Base-by-base conservation (phyloP, 257 asterid species). In the Perilla frutescens region DNA sequence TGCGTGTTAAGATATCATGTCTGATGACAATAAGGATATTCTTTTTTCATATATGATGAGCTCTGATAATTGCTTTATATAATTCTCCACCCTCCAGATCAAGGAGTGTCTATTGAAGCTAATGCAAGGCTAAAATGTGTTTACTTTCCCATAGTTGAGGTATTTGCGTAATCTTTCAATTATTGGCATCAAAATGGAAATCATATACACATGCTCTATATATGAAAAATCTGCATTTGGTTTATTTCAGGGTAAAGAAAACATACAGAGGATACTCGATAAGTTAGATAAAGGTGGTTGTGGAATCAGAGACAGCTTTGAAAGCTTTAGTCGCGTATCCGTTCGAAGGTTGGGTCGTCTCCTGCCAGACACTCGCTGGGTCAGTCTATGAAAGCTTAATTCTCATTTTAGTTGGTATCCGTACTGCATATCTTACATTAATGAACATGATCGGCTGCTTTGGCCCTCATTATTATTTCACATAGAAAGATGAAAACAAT, bases 341-440 rank as follows among this genome's bases (percentile, higher is more conserved):
- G 76, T 91, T 34, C 82, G 97, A 49, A 80, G 97, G 77, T 69
- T 91, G 83, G 97, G 97, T 60, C 97, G 96, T 59, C 83, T 91
- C 64, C 92, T 91, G 72, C 97, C 97, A 26, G 97, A 91, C 67
- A 82, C 89, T 69, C 95, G 92, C 57, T 89, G 96, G 97, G 97
- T 91, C 51, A 70, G 89, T 82, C 0, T 13, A 72, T 51, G 26
- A 54, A 51, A 48, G 65, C 62, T 44, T 56, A 51, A 68, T 49
- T 54, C 62, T 50, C 6, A 50, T 48, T 71, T 56, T 70, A 32
- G 73, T 55, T 63, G 5, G 47, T 54, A 62, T 36, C 26, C 11
- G 7, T 31, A 70, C 48, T 15, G 12, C n/a, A 15, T 57, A 32
- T 63, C 62, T n/a, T 66, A 57, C 56, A 7, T 66, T 63, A 53